phyloP scores from a whole-genome alignment of 2,329 filamentous ascomycete species.

The Incumbomyces delicatus region DNA sequence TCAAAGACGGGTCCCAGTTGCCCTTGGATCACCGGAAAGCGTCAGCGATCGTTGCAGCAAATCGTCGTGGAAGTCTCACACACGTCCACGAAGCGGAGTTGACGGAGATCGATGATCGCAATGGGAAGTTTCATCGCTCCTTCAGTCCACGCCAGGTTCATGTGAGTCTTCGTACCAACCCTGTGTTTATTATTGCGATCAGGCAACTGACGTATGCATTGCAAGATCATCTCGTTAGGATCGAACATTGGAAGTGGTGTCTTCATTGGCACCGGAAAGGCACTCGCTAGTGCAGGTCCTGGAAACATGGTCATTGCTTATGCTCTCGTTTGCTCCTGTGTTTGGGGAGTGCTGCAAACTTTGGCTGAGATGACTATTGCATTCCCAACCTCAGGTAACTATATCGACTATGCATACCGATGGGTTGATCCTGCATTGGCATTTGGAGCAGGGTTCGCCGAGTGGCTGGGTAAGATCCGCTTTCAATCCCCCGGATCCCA shows the following conservation, averaged over 20 bases:
- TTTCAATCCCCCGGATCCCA: background rate
- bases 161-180: slow-evolving; percentile 2
- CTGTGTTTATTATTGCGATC: no score
- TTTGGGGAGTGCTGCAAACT: slow-evolving; percentile 26
- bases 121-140: slow-evolving; percentile 9
- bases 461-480: slow-evolving; percentile 10
- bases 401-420: slow-evolving; percentile 30
- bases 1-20: no score
- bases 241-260: slow-evolving; percentile 27
- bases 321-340: slow-evolving; percentile 22
- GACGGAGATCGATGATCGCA: background rate
- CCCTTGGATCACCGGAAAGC: no score
- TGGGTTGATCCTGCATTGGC: slow-evolving; percentile 32
- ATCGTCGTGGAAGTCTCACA: no score
- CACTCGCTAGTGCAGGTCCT: slow-evolving; percentile 23
- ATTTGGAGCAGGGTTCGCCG: slow-evolving; percentile 27
- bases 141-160: slow-evolving; percentile 11
- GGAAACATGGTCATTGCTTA: slow-evolving; percentile 28
- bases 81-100: background rate
- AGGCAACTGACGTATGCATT: no score
- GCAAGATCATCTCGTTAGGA: slow-evolving; percentile 15
- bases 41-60: no score
- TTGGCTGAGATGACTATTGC: slow-evolving; percentile 30
- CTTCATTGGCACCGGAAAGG: slow-evolving; percentile 27
- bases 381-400: slow-evolving; percentile 30